phyloP scores from a whole-genome alignment of 1,139 yeast species.

The Blastobotrys proliferans region DNA sequence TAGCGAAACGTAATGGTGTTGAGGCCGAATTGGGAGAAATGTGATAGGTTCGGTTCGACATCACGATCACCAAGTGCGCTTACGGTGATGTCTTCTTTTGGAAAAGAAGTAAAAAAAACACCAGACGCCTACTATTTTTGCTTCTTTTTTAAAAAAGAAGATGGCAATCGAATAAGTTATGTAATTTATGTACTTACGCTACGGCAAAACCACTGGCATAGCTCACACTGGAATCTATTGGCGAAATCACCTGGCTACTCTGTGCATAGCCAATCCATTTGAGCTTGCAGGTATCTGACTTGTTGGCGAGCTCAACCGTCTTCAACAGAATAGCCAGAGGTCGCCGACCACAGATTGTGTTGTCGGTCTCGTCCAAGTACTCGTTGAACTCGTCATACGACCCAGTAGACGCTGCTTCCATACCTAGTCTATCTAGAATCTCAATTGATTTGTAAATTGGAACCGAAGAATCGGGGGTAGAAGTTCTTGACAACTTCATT shows the following conservation, averaged over 20 bases:
- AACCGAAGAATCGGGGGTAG: constrained; percentile 23
- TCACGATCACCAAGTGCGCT: no score
- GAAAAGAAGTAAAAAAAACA: no score
- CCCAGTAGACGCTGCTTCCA: constrained; percentile 58
- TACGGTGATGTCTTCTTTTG: no score
- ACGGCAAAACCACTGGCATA: constrained; percentile 80
- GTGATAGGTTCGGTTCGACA: no score
- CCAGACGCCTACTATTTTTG: no score
- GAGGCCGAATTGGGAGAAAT: no score
- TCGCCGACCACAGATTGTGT: constrained; percentile 91
- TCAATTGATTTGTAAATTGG: constrained; percentile 73
- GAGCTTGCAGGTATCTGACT: constrained; percentile 35
- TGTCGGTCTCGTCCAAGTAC: constrained; percentile 66
- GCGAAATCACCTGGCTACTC: constrained; percentile 51
- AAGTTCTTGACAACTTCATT: constrained; percentile 16
- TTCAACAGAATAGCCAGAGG: constrained; percentile 67
- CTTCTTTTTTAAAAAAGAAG: no score
- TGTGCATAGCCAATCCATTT: constrained; percentile 83
- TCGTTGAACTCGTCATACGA: constrained; percentile 55
- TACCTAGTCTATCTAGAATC: constrained; percentile 61
- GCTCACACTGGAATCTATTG: constrained; percentile 75
- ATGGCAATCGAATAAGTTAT: no score
- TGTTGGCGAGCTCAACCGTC: constrained; percentile 41
- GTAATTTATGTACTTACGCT: constrained; percentile 18
- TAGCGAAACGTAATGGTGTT: no score